Conservation (phyloP, 2,329 filamentous ascomycete species). For the Talaromyces sp. region DNA sequence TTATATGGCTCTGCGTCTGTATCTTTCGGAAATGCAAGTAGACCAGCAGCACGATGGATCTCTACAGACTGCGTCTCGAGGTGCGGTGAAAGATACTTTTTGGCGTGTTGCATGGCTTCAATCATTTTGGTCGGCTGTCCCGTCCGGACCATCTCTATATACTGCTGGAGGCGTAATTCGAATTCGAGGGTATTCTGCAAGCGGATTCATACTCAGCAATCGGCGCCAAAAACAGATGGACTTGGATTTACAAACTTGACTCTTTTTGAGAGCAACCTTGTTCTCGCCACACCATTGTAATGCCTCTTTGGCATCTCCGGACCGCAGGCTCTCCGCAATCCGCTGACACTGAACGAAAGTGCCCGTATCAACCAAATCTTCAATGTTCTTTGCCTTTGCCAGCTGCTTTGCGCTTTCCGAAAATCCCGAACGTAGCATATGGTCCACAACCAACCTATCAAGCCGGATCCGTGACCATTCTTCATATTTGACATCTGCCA, state of each 20-base stretch:
- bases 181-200: conserved; percentile 79
- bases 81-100: conserved; percentile 74
- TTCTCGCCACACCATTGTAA: conserved; percentile 91
- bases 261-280: conserved; percentile 86
- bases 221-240: conserved; percentile 9
- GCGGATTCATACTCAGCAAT: neutral
- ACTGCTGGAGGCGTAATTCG: conserved; percentile 89
- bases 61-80: conserved; percentile 66
- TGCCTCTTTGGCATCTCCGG: conserved; percentile 72
- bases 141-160: conserved; percentile 81
- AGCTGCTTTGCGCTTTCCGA: conserved; percentile 72
- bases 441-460: conserved; percentile 86
- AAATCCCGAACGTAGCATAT: conserved; percentile 82
- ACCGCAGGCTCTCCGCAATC: conserved; percentile 70
- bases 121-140: conserved; percentile 62
- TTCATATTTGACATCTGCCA: conserved; percentile 93
- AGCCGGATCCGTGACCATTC: conserved; percentile 79
- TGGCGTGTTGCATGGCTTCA: conserved; percentile 79
- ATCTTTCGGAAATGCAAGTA: conserved; percentile 71
- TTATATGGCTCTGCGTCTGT: conserved; percentile 61
- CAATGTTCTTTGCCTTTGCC: conserved; percentile 71
- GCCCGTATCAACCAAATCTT: conserved; percentile 80
- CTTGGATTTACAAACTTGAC: conserved; percentile 59
- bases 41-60: conserved; percentile 70
- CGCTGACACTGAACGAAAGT: conserved; percentile 80